Evolutionary conservation across 441 rosid species (phyloP), one percentile per base, ranked within the genome.

Genomic region (Syzygium syzygioides): DNA sequence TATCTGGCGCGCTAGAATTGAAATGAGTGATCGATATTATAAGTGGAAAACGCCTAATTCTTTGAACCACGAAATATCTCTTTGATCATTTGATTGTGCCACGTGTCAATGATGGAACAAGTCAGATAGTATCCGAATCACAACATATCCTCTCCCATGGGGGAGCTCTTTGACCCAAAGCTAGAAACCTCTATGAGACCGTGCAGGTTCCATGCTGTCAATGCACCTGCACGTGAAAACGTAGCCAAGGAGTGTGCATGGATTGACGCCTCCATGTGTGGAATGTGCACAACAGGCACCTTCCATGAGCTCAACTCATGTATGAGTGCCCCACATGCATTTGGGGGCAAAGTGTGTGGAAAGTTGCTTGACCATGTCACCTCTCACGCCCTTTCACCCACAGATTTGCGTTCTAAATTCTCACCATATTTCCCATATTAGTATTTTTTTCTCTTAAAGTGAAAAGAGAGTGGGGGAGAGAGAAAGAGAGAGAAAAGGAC

Each of bases 191-290:
- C 52, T 41, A 12, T 3, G 83, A 41, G 83, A 76, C 83, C 83
- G 83, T 76, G 12, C 83, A 20, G 83, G 17, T 41, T 76, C 83
- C 52, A 13, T 76, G 83, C 83, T 76, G 83, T 76, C 83, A 76
- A 76, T 76, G n/a, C 83, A 68, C 9, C 52, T 45, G 86, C 89
- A 79, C 89, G 89, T 87, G 89, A 64, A 85, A 45, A 79, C 28
- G 17, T 54, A 20, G 86, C 18, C 30, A 53, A 85, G 25, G 86
- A 79, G 86, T 30, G 89, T 87, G 89, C 79, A 37, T 9, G 64
- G 71, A 80, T 37, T 50, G 79, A 23, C 48, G 55, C 71, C 79
- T 56, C 71, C 34, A 28, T 87, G 71, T 30, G 54, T 76, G 55
- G 64, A 76, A 71, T 79, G 89, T 79, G 89, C 57, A n/a, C 55